Conservation (phyloP, 257 asterid species). For the Nicotiana knightiana region DNA sequence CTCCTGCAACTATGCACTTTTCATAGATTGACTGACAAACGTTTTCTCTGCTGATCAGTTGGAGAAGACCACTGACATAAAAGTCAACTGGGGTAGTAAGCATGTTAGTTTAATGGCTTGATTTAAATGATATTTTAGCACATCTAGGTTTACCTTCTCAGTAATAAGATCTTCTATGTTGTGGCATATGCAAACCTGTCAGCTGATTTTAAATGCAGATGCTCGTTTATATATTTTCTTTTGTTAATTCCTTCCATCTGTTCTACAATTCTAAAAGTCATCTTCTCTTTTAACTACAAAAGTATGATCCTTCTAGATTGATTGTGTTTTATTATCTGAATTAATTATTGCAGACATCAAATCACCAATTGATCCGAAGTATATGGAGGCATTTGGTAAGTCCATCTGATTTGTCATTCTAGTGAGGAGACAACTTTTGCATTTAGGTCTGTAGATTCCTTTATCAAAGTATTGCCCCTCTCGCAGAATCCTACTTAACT, state of each 20-base stretch:
- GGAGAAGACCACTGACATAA: background rate
- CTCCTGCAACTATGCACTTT: background rate
- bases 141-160: background rate
- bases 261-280: background rate
- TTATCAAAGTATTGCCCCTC: background rate
- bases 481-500: background rate
- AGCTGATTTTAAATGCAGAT: background rate
- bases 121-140: background rate
- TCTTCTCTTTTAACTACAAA: background rate
- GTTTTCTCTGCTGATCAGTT: background rate
- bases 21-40: background rate
- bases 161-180: background rate
- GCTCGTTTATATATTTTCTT: background rate
- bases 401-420: conserved; percentile 13
- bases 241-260: background rate
- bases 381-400: conserved; percentile 94
- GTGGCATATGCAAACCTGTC: conserved; percentile 8
- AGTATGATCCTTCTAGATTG: background rate
- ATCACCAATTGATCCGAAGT: conserved; percentile 83
- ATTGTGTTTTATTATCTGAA: conserved; percentile 6
- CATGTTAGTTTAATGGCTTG: background rate
- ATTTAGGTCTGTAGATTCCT: background rate
- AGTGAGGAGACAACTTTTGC: background rate
- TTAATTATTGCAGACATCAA: conserved; percentile 60
- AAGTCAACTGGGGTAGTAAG: background rate